Conservation (phyloP, 2,329 filamentous ascomycete species). For the Hymenoscyphus fraxineus region DNA sequence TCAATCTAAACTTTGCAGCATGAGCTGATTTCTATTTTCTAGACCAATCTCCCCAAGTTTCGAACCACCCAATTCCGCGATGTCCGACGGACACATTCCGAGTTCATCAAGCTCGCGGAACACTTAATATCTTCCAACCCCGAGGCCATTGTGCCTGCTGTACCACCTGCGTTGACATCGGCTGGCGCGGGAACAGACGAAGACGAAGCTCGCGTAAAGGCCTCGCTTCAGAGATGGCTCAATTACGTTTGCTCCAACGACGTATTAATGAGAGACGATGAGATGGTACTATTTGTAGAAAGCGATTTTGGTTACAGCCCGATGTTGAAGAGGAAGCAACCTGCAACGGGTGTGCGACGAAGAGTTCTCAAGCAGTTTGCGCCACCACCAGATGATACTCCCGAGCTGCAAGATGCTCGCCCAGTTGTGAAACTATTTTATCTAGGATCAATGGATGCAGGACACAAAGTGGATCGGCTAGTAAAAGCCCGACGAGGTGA, state of each 20-base stretch:
- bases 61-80: slow-evolving; percentile 97
- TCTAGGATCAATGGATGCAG: slow-evolving; percentile 90
- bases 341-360: slow-evolving; percentile 88
- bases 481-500: slow-evolving; percentile 89
- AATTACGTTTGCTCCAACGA: slow-evolving; percentile 92
- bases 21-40: slow-evolving; percentile 19
- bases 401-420: slow-evolving; percentile 84
- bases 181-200: slow-evolving; percentile 95
- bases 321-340: slow-evolving; percentile 91
- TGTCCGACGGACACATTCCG: slow-evolving; percentile 88
- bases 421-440: slow-evolving; percentile 96
- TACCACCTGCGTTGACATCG: slow-evolving; percentile 90
- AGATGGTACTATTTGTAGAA: slow-evolving; percentile 98
- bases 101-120: slow-evolving; percentile 93
- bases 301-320: slow-evolving; percentile 98
- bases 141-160: slow-evolving; percentile 88
- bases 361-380: slow-evolving; percentile 98
- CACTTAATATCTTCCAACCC: slow-evolving; percentile 97
- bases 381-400: slow-evolving; percentile 93
- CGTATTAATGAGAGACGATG: slow-evolving; percentile 88
- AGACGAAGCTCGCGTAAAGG: slow-evolving; percentile 86
- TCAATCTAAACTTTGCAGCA: background rate
- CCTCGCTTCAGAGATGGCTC: slow-evolving; percentile 87
- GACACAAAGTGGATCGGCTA: slow-evolving; percentile 91
- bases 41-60: slow-evolving; percentile 99